phyloP scores from a whole-genome alignment of 2,329 filamentous ascomycete genomes.

The Xylariaceae sp. region DNA sequence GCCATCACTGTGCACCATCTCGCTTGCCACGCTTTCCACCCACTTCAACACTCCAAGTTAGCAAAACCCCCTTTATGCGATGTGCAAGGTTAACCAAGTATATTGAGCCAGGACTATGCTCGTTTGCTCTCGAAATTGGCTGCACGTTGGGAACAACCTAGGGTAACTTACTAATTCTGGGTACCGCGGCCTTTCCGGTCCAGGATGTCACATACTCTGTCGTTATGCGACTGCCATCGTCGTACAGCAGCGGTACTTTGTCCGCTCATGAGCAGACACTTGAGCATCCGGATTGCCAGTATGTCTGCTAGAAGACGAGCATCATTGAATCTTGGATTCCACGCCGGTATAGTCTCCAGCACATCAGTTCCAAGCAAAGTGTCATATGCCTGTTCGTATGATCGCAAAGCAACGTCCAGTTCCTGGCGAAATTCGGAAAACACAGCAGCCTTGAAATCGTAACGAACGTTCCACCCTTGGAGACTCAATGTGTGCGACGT shows the following conservation, averaged over 20 bases:
- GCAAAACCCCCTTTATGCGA: not conserved
- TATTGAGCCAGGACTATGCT: not conserved
- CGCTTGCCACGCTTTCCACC: slow-evolving; percentile 91
- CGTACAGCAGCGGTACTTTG: slow-evolving; percentile 75
- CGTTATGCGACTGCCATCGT: slow-evolving; percentile 73
- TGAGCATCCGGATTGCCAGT: slow-evolving; percentile 72
- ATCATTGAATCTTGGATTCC: slow-evolving; percentile 88
- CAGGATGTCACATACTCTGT: slow-evolving; percentile 68
- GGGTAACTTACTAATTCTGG: slow-evolving; percentile 57
- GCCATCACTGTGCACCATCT: slow-evolving; percentile 63
- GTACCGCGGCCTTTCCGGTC: slow-evolving; percentile 81
- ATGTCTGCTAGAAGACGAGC: slow-evolving; percentile 82
- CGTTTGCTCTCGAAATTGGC: not conserved
- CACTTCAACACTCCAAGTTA: slow-evolving; percentile 32
- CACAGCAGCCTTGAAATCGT: slow-evolving; percentile 88
- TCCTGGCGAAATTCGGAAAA: slow-evolving; percentile 93
- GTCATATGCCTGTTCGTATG: slow-evolving; percentile 84
- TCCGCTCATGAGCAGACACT: slow-evolving; percentile 75
- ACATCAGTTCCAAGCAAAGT: slow-evolving; percentile 75
- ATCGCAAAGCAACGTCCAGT: slow-evolving; percentile 78
- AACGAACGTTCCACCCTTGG: slow-evolving; percentile 87
- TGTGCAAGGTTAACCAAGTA: not conserved
- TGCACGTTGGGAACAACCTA: not conserved
- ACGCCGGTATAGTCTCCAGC: slow-evolving; percentile 81
- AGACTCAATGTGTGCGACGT: slow-evolving; percentile 81